Evolutionary conservation across 2,329 filamentous ascomycete species (phyloP), one percentile per base, ranked within the genome.

Genomic region (Mycosphaerella arachidis): DNA sequence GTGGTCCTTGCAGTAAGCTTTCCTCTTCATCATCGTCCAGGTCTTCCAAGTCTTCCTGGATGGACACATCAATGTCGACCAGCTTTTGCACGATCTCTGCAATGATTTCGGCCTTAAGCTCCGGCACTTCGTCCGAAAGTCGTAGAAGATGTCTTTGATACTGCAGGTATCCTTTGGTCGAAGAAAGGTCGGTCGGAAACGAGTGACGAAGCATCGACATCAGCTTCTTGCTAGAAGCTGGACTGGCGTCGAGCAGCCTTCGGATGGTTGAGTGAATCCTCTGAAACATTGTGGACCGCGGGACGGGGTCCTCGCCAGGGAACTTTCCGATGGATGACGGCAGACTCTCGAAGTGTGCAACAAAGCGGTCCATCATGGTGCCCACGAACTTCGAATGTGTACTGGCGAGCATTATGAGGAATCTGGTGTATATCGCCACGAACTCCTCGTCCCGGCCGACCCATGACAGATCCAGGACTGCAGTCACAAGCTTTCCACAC

Each of bases 41-140:
- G 68, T 97, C 92, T 63, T 97, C 92, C 69, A 97, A 79, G 70
- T 97, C 92, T 53, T 92, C 84, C 75, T 97, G 93, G 74, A 97
- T 94, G 72, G 97, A 90, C 1, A 96, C 91, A 72, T 99, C 94
- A 60, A 97, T 90, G 75, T 94, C 94, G 70, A 97, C 91, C 7
- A 97, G 82, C 63, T 90, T 87, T 67, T 93, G 89, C 46, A 92
- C 88, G 52, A 97, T 88, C 12, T 96, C 78, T 58, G 91, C 87
- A 64, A 96, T 82, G 27, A 97, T 86, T 62, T 95, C 90, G 7
- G 88, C 85, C 62, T 88, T 87, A 37, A 97, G 78, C 60, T 90
- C 87, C 0, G 91, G 87, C 1, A 89, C 85, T 71, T 96, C 96
- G 53, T 86, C 82, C 56, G 89, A 86, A 35, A 97, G 79, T 60